Conservation (phyloP, 257 asterid genomes). For the Nemophila menziesii region DNA sequence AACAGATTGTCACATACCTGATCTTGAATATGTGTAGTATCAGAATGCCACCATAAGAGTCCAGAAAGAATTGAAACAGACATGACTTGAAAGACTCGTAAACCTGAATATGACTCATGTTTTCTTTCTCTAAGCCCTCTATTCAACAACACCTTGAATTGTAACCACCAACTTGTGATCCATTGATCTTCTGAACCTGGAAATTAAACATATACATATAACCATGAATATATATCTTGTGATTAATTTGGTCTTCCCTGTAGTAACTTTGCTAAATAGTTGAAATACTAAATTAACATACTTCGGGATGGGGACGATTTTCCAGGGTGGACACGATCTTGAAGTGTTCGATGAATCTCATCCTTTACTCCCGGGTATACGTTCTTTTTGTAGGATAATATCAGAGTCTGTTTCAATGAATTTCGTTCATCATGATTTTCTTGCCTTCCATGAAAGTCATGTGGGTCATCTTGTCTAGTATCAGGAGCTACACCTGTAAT, state of each 20-base stretch:
- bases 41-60: conserved; percentile 89
- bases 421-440: conserved; percentile 37
- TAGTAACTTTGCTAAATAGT: neutral
- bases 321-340: conserved; percentile 9
- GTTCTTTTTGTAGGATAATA: conserved; percentile 43
- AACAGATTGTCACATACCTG: conserved; percentile 34
- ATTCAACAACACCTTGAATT: conserved; percentile 59
- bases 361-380: conserved; percentile 43
- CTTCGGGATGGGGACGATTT: conserved; percentile 30
- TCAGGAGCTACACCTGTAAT: conserved; percentile 63
- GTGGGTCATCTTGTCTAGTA: conserved; percentile 50
- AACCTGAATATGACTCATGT: conserved; percentile 60
- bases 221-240: neutral
- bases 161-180: conserved; percentile 82
- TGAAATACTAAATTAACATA: conserved; percentile 9
- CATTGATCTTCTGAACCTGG: conserved; percentile 52
- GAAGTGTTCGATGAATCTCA: conserved; percentile 26
- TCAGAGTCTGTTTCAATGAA: conserved; percentile 46
- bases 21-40: conserved; percentile 65
- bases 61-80: conserved; percentile 70
- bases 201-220: neutral
- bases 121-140: conserved; percentile 72
- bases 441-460: conserved; percentile 34
- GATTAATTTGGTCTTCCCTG: too few relatives aligned
- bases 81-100: conserved; percentile 65